Base-by-base conservation (phyloP, 176 grass and related monocot species). In the Aechmea fasciata region DNA sequence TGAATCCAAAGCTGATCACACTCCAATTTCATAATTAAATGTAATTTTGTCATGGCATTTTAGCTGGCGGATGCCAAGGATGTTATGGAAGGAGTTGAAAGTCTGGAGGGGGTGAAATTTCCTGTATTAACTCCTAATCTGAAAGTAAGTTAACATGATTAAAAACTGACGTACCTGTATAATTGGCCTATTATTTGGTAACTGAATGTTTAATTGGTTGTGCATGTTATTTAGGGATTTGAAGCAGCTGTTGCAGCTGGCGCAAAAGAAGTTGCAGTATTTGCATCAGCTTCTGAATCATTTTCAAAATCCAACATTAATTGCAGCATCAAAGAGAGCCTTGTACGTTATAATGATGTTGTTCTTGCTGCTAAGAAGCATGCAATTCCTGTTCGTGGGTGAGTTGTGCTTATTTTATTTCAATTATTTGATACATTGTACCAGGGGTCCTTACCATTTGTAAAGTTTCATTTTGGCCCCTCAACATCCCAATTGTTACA, bases 271-370 rank as follows among this genome's bases (percentile, higher is more conserved):
- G 78, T 96, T 50, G 88, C 88, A 72, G 65, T 96, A 57, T 96
- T 96, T 81, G 92, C 83, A 24, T 96, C 88, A 66, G 92, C 92
- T 76, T 96, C 92, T 14, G 92, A 96, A 82, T 85, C 85, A 69
- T 96, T 96, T 87, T 96, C 92, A 1, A 89, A 83, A 76, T 85
- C 83, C 33, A 96, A 96, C 79, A 84, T 96, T 79, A 96, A 96
- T 79, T 96, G 92, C 69, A 89, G 80, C 52, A 85, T 96, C 24
- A 76, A 87, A 78, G 83, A 96, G 48, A 96, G 92, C 57, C 81
- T 96, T 87, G 71, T 65, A 11, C 92, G 92, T 17, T 96, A 96
- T 84, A 84, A 72, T 48, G 85, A 89, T 73, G 88, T 96, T 73
- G 75, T 63, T 81, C 48, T 84, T 80, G 86, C 92, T 73, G 92